Base-by-base conservation (phyloP, 177 flowering plant genomes). In the Tripterygium wilfordii region DNA sequence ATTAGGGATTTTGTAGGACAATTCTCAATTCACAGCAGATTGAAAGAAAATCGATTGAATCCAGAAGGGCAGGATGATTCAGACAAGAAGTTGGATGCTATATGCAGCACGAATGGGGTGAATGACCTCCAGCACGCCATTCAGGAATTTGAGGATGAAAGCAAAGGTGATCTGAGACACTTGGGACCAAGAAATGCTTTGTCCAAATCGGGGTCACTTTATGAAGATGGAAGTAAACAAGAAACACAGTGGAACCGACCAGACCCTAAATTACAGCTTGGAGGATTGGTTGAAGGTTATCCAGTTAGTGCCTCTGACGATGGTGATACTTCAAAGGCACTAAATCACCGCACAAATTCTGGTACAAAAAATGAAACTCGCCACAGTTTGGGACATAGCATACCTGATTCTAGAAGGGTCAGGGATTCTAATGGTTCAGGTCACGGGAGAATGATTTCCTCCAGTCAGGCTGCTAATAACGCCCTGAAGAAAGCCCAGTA, bases 281-380 rank as follows among this genome's bases (percentile, higher is more conserved):
- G 45, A 45, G 48, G 42, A 21, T 7, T 28, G 14, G 22, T 30
- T 36, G 21, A 54, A 42, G 43, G 25, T 9, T 15, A 22, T 45
- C 43, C 47, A 8, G 26, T 16, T 26, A 45, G 33, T 26, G 30
- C 27, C 17, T 38, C 56, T 42, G 44, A 20, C 19, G 20, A 10
- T 28, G 48, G 10, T 49, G 68, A 46, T 42, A 31, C 16, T 37
- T 29, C 56, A 10, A 61, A 48, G 45, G 41, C 41, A 19, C 35
- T 25, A 54, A 49, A 57, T 28, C 36, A 21, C 1, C 49, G 42
- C 18, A 51, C 26, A n/a, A 39, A 33, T 59, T 47, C 30, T 30
- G 48, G n/a, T 26, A 33, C 27, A 22, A 42, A 38, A 19, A 45
- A 41, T 60, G 44, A n/a, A 53, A 8, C 39, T 31, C 24, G 19